Base-by-base conservation (phyloP, 1,284 basidiomycete species). In the Coniophora puteana region DNA sequence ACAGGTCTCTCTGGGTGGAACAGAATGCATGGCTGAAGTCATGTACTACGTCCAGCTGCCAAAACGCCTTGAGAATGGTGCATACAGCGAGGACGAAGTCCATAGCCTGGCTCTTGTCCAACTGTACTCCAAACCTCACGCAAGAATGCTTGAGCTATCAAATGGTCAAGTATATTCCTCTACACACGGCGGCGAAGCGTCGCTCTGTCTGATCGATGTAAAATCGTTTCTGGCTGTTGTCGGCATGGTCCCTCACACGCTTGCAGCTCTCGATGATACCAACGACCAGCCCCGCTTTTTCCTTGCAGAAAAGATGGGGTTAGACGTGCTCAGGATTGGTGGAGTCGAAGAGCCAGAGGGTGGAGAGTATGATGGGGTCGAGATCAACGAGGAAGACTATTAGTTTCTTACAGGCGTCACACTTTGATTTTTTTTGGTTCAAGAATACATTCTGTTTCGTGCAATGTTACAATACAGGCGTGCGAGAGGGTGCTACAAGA, bases 161-260 rank as follows among this genome's bases (percentile, higher is more conserved):
- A 44, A 25, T 36, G 20, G 40, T 0, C 55, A 58, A 8, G 27
- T 62, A 7, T 51, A 45, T 34, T 43, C 48, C 4, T 58, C 48
- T 30, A 10, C 27, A n/a, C 48, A 57, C 22, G 47, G 35, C 4
- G 49, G 47, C 3, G 38, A 43, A 8, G 22, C 28, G 4, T 41
- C 36, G 13, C 46, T 59, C 4, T 4, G 6, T 4, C 48, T 62
- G 1, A 35, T 61, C 14, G 35, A 43, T 5, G 44, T 41, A 0
- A 41, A 51, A 27, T 20, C 36, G 0, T 52, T 63, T 26, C n/a
- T 37, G 7, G 47, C 59, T 11, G 55, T 61, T n/a, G 55, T 63
- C 1, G 52, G 50, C 0, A 57, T 63, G 57, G 39, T 45, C 7
- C 50, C 46, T 11, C 36, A 35, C 18, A 21, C 33, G 5, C 8